These are phyloP conservation scores for Ophiocordyceps camponoti-floridani DNA, from an alignment of 2,329 filamentous ascomycete species.

Conservation along the genomic window DNA sequence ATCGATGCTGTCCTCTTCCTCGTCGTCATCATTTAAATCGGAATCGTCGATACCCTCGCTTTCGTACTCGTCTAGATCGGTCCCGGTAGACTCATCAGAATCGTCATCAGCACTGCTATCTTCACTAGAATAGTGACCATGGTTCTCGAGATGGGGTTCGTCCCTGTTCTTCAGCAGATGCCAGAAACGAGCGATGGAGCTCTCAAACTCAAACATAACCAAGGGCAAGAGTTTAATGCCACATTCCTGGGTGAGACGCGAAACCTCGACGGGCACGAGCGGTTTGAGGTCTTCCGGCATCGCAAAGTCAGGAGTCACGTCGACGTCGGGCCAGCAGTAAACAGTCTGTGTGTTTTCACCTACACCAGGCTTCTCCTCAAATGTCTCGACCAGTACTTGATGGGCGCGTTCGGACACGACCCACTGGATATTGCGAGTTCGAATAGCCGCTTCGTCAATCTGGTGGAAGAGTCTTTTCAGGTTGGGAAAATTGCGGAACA, in stretches of 20 bases:
- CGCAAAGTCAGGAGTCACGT: conserved; percentile 10
- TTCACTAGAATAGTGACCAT: background rate
- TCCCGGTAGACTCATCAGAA: conserved; percentile 1
- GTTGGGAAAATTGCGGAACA: conserved; percentile 5
- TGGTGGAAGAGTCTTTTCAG: conserved; percentile 2
- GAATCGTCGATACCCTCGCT: conserved; percentile 21
- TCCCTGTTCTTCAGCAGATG: conserved; percentile 3
- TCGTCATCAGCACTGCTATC: background rate
- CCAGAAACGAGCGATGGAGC: conserved; percentile 5
- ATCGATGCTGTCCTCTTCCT: background rate
- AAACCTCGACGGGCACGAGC: background rate
- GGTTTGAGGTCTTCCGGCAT: background rate
- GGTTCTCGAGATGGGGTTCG: background rate
- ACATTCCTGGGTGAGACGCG: background rate
- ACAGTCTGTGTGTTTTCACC: conserved; percentile 10
- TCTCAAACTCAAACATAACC: conserved; percentile 10
- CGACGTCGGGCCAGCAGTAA: conserved; percentile 16
- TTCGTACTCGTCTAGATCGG: conserved; percentile 14
- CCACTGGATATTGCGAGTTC: conserved; percentile 10
- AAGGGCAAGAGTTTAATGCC: conserved; percentile 12
- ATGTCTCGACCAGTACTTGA: conserved; percentile 9
- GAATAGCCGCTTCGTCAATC: background rate
- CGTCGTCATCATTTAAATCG: background rate
- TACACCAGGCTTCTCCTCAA: conserved; percentile 7
- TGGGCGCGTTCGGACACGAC: conserved; percentile 12